Base-by-base conservation (phyloP, 306 rosid species). In the Castanea mollissima region DNA sequence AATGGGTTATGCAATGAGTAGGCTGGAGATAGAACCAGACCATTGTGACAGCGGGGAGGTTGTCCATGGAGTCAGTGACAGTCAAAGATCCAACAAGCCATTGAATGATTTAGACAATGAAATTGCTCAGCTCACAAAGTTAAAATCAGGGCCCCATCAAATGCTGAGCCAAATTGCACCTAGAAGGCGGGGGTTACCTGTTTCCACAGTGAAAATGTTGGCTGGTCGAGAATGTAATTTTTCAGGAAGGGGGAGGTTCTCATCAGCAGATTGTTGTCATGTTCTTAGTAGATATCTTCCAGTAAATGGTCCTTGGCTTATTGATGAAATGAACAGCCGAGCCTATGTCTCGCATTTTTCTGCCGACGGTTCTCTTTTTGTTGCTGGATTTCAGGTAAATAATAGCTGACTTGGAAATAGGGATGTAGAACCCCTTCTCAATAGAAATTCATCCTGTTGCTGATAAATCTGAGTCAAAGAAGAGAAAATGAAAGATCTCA, bases 261-360 rank as follows among this genome's bases (percentile, higher is more conserved):
- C 98, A 54, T 84, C 93, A 13, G 92, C 96, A 3, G 99, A 94
- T 79, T 85, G 93, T 76, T 94, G 99, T 80, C 97, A 92, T 84
- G 85, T 94, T 74, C 85, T 89, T 82, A 91, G 97, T 79, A 85
- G 97, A 86, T 94, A 91, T 84, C 86, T 94, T 85, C 99, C 99
- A 2, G 93, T 90, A 46, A 91, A 91, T 76, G 99, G 97, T 82
- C 97, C 97, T 14, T 88, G 91, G 91, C 92, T 83, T 54, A 80
- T 94, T 3, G 97, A 90, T 67, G 93, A 87, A 81, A 82, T 86
- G 95, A 69, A 83, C 57, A 87, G 91, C 79, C 91, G 97, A 74
- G 97, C 92, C 3, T 94, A 92, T 77, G 95, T 94, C 78, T 92
- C 99, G 21, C 97, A 94, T 88, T 94, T 94, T 89, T 92, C 97